phyloP scores from a whole-genome alignment of 768 basidiomycete genomes.

The Collybiopsis confluens region DNA sequence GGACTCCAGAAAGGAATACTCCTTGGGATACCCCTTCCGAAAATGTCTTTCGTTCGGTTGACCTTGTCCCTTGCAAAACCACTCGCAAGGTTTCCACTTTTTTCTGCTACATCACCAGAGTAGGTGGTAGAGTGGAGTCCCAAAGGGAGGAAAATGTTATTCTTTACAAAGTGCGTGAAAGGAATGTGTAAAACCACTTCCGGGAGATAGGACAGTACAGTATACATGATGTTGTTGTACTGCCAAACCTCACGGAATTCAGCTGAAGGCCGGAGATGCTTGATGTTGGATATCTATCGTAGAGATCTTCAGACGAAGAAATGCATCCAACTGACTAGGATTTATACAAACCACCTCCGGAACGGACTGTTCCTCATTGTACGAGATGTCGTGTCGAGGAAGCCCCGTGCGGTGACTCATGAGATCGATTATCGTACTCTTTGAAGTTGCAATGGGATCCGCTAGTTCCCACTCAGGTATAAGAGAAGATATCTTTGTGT shows the following conservation, averaged over 20 bases:
- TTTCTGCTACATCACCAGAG: constrained; percentile 20
- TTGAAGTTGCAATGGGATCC: constrained; percentile 18
- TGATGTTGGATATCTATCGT: constrained; percentile 11
- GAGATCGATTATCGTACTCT: constrained; percentile 17
- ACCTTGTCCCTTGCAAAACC: constrained; percentile 16
- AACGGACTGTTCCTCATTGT: constrained; percentile 11
- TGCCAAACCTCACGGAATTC: constrained; percentile 25
- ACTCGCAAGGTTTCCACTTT: constrained; percentile 22
- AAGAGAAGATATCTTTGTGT: constrained; percentile 18
- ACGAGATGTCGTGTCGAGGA: constrained; percentile 15
- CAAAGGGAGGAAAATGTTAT: constrained; percentile 23
- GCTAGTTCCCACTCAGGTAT: constrained; percentile 21
- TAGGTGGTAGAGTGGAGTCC: constrained; percentile 24
- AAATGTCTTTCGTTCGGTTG: constrained; percentile 16
- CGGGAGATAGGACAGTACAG: constrained; percentile 23
- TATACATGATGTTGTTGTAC: constrained; percentile 28
- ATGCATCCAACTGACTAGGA: no score
- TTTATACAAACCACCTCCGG: constrained; percentile 7
- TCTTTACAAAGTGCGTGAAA: constrained; percentile 22
- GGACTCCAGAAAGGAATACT: constrained; percentile 18
- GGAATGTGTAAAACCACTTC: constrained; percentile 13
- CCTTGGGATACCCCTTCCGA: constrained; percentile 18
- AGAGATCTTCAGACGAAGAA: no score
- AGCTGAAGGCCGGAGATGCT: constrained; percentile 22
- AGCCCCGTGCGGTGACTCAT: constrained; percentile 17